Evolutionary conservation across 1,284 basidiomycete species (phyloP).

Genomic region (Ustilago sp.): DNA sequence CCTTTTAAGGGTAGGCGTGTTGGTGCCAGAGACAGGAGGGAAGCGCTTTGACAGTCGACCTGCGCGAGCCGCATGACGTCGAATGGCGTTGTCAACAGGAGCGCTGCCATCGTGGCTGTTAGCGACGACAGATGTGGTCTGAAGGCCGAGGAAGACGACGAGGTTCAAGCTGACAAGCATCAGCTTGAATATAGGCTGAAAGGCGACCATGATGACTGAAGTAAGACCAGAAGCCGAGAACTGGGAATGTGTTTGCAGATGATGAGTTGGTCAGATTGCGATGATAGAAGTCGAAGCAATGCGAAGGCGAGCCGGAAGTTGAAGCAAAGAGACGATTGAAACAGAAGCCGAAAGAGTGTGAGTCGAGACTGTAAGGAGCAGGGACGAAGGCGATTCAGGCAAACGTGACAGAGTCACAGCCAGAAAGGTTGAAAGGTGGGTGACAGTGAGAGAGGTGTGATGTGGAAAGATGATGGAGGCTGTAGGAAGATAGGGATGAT

Average conservation of each 20-base stretch:
- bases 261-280: not conserved
- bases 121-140: not conserved
- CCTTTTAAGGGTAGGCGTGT: constrained; percentile 12
- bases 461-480: not conserved
- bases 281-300: not conserved
- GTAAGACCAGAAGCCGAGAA: not conserved
- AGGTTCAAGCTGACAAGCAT: constrained; percentile 42
- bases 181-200: constrained; percentile 35
- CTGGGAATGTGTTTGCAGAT: not conserved
- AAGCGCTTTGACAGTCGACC: constrained; percentile 39
- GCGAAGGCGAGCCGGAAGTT: not conserved
- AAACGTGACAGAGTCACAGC: not conserved
- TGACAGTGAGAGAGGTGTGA: constrained; percentile 1
- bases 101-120: not conserved
- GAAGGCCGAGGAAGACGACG: constrained; percentile 24
- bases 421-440: not conserved
- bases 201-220: constrained; percentile 30
- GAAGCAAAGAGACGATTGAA: not conserved
- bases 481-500: not conserved
- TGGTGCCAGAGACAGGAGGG: constrained; percentile 7
- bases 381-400: not conserved
- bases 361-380: not conserved
- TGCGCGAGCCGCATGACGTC: constrained; percentile 36
- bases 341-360: constrained; percentile 26
- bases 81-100: constrained; percentile 20